Conservation (phyloP, 352 stramenopile species). For the Phytophthora pseudosyringae region DNA sequence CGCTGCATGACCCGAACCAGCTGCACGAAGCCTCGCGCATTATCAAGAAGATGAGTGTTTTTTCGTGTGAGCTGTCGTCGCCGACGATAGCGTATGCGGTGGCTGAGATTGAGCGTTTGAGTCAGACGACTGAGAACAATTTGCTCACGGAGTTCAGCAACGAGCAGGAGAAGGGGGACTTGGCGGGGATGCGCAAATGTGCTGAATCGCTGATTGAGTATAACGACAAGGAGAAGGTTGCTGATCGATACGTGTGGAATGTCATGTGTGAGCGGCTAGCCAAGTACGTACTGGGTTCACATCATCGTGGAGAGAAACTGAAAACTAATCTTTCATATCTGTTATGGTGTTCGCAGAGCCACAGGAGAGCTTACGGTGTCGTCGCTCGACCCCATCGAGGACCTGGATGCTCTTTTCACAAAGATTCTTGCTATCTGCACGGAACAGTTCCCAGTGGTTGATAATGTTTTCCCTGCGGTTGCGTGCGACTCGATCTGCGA, state of each 20-base stretch:
- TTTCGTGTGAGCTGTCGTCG: conserved; percentile 75
- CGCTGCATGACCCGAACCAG: conserved; percentile 69
- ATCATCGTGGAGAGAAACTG: background rate
- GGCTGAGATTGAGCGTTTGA: conserved; percentile 74
- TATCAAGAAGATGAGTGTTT: conserved; percentile 77
- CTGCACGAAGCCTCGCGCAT: conserved; percentile 71
- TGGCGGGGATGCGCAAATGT: conserved; percentile 60
- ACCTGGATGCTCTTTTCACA: conserved; percentile 64
- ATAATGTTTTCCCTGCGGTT: conserved; percentile 57
- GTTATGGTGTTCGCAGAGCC: conserved; percentile 16
- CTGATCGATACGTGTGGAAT: conserved; percentile 87
- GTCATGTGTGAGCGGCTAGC: conserved; percentile 77
- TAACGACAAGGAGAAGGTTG: conserved; percentile 84
- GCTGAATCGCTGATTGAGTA: conserved; percentile 80
- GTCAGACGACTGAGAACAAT: conserved; percentile 77
- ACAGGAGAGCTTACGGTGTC: conserved; percentile 24
- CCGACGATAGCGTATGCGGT: conserved; percentile 62
- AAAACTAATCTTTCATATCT: background rate
- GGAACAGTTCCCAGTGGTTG: conserved; percentile 74
- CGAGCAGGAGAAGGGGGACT: conserved; percentile 64
- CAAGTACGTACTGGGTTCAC: conserved; percentile 33
- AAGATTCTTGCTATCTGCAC: conserved; percentile 70
- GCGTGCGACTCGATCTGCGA: conserved; percentile 61
- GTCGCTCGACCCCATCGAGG: conserved; percentile 66
- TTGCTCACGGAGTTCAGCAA: conserved; percentile 77